Conservation (phyloP, 1,284 basidiomycete genomes). For the Bondarzewia mesenterica region DNA sequence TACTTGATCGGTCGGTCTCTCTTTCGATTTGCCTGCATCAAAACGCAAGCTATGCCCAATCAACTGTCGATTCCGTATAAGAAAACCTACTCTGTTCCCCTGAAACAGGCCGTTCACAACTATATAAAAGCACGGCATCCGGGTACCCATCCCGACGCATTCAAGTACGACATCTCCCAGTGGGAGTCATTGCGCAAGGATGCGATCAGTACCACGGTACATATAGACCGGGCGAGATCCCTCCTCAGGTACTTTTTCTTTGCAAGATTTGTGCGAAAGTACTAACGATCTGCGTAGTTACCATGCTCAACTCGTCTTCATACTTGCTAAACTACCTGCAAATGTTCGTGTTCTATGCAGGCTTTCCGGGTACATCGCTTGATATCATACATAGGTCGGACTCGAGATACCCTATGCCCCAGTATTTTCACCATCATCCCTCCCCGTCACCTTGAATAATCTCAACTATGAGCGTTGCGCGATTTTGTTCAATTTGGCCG, state of each 20-base stretch:
- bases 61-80: constrained; percentile 77
- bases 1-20: no score
- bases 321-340: constrained; percentile 64
- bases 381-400: constrained; percentile 48
- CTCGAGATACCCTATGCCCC: constrained; percentile 73
- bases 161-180: constrained; percentile 67
- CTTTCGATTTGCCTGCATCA: no score
- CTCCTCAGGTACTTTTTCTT: constrained; percentile 35
- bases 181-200: constrained; percentile 68
- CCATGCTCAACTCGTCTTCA: constrained; percentile 79
- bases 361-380: constrained; percentile 4
- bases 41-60: constrained; percentile 53
- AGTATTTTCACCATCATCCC: constrained; percentile 48
- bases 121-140: constrained; percentile 66
- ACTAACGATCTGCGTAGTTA: constrained; percentile 47
- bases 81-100: constrained; percentile 51
- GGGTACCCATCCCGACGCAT: constrained; percentile 85
- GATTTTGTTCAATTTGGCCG: constrained; percentile 79
- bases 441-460: constrained; percentile 62
- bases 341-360: constrained; percentile 33
- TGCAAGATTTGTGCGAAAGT: constrained; percentile 11
- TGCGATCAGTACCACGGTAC: constrained; percentile 48
- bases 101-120: constrained; percentile 51
- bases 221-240: constrained; percentile 44
- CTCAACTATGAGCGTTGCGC: constrained; percentile 73